Percentiles rank a stretch among this genome's conserved stretches.
These are phyloP conservation scores for Sicyos edulis DNA, from an alignment of 306 rosid species.

Conservation along the genomic window DNA sequence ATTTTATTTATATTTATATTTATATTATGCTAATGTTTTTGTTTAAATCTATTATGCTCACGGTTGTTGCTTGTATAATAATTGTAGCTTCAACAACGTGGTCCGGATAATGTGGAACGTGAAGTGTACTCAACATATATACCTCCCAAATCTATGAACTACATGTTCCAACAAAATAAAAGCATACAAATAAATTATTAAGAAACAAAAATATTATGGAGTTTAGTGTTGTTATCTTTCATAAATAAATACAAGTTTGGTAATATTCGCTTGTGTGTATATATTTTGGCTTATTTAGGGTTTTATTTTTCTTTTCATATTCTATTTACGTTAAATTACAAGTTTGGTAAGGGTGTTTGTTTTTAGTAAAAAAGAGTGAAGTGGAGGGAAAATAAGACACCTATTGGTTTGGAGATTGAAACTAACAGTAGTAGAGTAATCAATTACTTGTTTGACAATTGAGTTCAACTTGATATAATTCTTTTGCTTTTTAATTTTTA, in stretches of 20 bases:
- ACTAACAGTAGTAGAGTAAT: no score
- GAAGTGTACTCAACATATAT: neutral
- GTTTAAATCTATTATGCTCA: no score
- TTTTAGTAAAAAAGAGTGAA: no score
- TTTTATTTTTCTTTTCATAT: no score
- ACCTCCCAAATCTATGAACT: neutral
- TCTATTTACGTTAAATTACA: no score
- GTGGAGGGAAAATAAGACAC: no score
- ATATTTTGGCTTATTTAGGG: neutral
- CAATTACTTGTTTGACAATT: no score
- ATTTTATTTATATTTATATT: no score
- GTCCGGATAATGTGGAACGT: conserved; percentile 1
- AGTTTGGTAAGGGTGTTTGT: no score
- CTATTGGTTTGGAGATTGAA: no score
- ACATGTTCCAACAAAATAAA: neutral
- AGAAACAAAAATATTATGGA: neutral
- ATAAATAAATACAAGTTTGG: neutral
- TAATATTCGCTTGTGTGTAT: neutral
- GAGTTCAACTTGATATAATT: no score
- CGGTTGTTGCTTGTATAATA: neutral
- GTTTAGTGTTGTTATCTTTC: neutral
- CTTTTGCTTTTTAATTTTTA: no score
- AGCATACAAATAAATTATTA: neutral
- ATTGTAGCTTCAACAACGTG: neutral
- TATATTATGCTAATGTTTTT: neutral